Evolutionary conservation across 192 early-diverging fungal species (phyloP).

Genomic region (Coemansia sp.): DNA sequence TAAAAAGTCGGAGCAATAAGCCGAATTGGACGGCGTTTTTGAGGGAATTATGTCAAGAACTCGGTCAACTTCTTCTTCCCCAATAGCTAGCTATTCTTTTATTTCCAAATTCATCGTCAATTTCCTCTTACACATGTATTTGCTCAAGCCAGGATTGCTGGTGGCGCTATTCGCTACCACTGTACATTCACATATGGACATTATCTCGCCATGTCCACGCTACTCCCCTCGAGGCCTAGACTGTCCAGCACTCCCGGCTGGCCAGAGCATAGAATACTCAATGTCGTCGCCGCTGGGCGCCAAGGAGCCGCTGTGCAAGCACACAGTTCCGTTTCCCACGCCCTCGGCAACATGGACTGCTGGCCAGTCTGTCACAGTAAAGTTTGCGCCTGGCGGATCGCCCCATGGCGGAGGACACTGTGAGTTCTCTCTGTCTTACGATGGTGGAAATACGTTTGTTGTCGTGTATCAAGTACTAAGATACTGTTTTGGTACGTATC

Average conservation of each 20-base stretch:
- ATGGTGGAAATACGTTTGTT: slow-evolving; percentile 57
- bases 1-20: background rate
- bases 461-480: slow-evolving; percentile 53
- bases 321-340: background rate
- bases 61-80: background rate
- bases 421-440: slow-evolving; percentile 62
- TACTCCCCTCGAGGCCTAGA: background rate
- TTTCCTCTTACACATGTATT: background rate
- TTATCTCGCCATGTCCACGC: slow-evolving; percentile 43
- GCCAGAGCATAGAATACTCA: background rate
- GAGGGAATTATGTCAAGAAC: background rate
- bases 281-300: slow-evolving; percentile 6
- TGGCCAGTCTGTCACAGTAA: slow-evolving; percentile 45
- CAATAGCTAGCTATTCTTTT: background rate
- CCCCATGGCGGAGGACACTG: slow-evolving; percentile 62
- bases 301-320: slow-evolving; percentile 11
- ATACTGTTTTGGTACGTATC: slow-evolving; percentile 27
- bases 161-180: background rate
- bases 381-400: slow-evolving; percentile 19
- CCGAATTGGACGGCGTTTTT: background rate
- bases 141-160: background rate
- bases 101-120: background rate
- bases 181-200: slow-evolving; percentile 31
- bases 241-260: slow-evolving; percentile 4
- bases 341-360: slow-evolving; percentile 41